Base-by-base conservation (phyloP, 2,329 filamentous ascomycete species). In the Boeremia exigua region DNA sequence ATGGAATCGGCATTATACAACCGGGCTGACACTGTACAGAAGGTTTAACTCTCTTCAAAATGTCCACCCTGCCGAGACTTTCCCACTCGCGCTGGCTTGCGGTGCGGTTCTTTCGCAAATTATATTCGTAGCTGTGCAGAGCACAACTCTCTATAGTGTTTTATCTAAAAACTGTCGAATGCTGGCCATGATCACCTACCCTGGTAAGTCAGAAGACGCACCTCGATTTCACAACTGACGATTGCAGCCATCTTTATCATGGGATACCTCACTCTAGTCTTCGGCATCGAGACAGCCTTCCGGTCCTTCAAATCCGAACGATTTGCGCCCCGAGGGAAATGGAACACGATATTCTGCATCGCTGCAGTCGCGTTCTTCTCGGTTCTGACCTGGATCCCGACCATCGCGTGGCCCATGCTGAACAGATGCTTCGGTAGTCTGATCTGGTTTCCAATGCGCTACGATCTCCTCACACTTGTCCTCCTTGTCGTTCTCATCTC, bases 341-440 rank as follows among this genome's bases (percentile, higher is more conserved):
- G 86, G 81, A 83, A 81, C 32, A 80, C 86, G 25, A 74, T 79
- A 2, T 81, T 86, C 28, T 89, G 86, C 69, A 72, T 87, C 28
- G 78, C 71, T 17, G 68, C 81, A 11, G 72, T 88, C 25, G 72
- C 80, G 15, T 69, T 84, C 40, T 76, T 86, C 54, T 68, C 84
- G 17, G 68, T 89, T 30, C 72, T 76, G 33, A 86, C 83, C 17
- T 88, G 86, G 73, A 75, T 87, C 33, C 81, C 87, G 25, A 85
- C 86, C 14, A 77, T 83, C 51, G 78, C 84, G 45, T 75, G 82
- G 58, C 80, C 77, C 4, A 81, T 87, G 38, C 80, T 80, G 6
- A 82, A 87, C 60, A 80, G 82, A 48, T 91, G 88, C 75, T 86
- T 89, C 63, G 86, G 86, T 23, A 86, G 85, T 6, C 78, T 91